Evolutionary conservation across 2,329 filamentous ascomycete species (phyloP).

Genomic region (Xylaria multiplex): DNA sequence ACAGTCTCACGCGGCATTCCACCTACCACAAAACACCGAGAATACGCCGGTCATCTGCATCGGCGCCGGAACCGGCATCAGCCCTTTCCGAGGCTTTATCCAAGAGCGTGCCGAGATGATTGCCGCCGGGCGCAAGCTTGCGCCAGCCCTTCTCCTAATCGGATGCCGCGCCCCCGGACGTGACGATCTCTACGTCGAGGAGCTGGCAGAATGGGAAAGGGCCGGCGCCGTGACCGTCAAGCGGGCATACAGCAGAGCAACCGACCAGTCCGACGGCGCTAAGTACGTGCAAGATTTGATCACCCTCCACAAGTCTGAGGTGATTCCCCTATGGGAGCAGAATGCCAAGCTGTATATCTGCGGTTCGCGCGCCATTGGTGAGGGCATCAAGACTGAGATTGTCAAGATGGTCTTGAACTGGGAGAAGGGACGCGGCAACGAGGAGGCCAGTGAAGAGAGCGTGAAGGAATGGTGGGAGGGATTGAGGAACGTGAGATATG

Average conservation of each 20-base stretch:
- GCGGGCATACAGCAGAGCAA: constrained; percentile 65
- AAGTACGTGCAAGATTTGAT: constrained; percentile 60
- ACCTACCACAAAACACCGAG: constrained; percentile 58
- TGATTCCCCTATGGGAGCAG: constrained; percentile 53
- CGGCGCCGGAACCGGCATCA: constrained; percentile 62
- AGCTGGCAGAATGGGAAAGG: constrained; percentile 68
- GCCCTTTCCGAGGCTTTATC: constrained; percentile 52
- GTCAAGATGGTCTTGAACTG: constrained; percentile 50
- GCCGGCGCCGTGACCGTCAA: constrained; percentile 69
- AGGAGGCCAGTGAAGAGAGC: constrained; percentile 52
- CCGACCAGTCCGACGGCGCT: constrained; percentile 58
- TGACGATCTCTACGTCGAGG: constrained; percentile 70
- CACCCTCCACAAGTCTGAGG: constrained; percentile 50
- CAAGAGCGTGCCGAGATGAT: constrained; percentile 65
- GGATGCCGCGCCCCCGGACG: constrained; percentile 66
- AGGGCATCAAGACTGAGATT: constrained; percentile 56
- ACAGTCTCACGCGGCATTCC: constrained; percentile 55
- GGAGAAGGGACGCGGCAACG: constrained; percentile 44
- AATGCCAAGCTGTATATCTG: constrained; percentile 72
- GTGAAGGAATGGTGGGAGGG: constrained; percentile 60
- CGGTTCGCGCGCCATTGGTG: constrained; percentile 64
- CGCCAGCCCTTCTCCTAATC: constrained; percentile 71
- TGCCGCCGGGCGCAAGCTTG: constrained; percentile 62
- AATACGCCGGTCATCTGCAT: constrained; percentile 63
- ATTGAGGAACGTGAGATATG: constrained; percentile 64